phyloP scores from a whole-genome alignment of 306 rosid genomes.

The Glycine tomentella region DNA sequence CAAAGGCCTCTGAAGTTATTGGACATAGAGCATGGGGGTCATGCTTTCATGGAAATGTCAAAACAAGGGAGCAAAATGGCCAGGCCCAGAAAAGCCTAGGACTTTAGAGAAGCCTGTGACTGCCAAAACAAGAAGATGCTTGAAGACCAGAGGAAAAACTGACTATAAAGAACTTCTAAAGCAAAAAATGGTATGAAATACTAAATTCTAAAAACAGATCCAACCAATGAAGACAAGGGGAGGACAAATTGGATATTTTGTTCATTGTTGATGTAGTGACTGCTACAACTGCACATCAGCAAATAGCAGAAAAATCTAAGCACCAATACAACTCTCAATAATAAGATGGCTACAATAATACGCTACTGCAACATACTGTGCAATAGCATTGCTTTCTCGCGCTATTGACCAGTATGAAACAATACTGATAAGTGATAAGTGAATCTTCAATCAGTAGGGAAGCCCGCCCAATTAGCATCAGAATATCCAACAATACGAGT shows the following conservation, averaged over 20 bases:
- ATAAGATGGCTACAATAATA: neutral
- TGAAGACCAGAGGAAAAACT: neutral
- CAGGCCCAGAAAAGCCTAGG: neutral
- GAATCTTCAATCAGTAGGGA: neutral
- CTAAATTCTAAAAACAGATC: neutral
- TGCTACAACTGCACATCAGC: neutral
- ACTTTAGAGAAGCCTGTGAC: neutral
- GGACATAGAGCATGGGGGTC: neutral
- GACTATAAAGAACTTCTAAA: neutral
- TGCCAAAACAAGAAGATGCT: neutral
- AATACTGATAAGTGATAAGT: neutral
- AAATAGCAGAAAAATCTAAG: neutral
- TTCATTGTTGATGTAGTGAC: neutral
- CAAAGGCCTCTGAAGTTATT: neutral
- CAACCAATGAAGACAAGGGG: neutral
- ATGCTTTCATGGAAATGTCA: neutral
- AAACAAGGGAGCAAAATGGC: neutral
- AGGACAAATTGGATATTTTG: neutral
- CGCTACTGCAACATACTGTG: too few species aligned
- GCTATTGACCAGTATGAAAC: neutral
- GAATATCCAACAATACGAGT: neutral
- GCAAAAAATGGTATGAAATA: neutral
- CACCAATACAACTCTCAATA: neutral
- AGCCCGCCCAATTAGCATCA: neutral
- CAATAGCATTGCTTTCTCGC: neutral